Percentiles rank a stretch among this genome's conserved stretches.
Evolutionary conservation across 257 asterid genomes (phyloP).

Genomic region (Forsythia viridissima): DNA sequence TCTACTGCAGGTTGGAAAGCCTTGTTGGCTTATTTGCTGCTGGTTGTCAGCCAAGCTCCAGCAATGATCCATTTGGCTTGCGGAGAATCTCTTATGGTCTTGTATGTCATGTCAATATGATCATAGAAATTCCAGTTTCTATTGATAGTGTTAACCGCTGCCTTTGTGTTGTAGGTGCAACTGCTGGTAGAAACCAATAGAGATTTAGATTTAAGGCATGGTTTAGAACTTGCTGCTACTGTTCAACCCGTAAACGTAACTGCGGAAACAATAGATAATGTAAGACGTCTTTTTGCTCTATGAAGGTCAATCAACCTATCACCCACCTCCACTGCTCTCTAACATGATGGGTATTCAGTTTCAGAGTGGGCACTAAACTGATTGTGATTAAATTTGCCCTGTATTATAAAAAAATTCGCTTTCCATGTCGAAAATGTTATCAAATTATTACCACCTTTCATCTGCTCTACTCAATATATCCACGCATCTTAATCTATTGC

Average conservation of each 20-base stretch:
- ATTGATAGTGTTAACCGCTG: constrained; percentile 16
- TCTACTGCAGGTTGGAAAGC: constrained; percentile 83
- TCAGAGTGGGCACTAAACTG: constrained; percentile 8
- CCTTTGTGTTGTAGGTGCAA: constrained; percentile 66
- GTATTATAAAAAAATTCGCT: not conserved
- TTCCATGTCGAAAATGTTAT: not conserved
- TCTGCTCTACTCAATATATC: not conserved
- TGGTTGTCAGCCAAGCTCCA: constrained; percentile 95
- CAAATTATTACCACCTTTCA: not conserved
- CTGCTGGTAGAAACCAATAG: constrained; percentile 69
- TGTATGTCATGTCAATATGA: constrained; percentile 46
- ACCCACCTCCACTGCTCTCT: not conserved
- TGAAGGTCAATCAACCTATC: constrained; percentile 7
- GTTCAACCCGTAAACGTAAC: constrained; percentile 81
- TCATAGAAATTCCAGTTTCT: constrained; percentile 19
- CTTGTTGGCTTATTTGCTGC: constrained; percentile 95
- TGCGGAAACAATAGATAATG: constrained; percentile 60
- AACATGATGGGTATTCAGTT: constrained; percentile 4
- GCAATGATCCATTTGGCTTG: constrained; percentile 89
- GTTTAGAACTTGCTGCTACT: constrained; percentile 88
- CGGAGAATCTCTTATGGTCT: constrained; percentile 93
- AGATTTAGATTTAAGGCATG: constrained; percentile 72
- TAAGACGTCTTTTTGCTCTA: constrained; percentile 35
- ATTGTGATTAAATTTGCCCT: not conserved
- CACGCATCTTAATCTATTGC: not conserved